Percentiles rank a stretch among this genome's conserved stretches.
These are phyloP conservation scores for Leishmania gerbilli DNA, from an alignment of 208 protist genomes.

Conservation along the genomic window DNA sequence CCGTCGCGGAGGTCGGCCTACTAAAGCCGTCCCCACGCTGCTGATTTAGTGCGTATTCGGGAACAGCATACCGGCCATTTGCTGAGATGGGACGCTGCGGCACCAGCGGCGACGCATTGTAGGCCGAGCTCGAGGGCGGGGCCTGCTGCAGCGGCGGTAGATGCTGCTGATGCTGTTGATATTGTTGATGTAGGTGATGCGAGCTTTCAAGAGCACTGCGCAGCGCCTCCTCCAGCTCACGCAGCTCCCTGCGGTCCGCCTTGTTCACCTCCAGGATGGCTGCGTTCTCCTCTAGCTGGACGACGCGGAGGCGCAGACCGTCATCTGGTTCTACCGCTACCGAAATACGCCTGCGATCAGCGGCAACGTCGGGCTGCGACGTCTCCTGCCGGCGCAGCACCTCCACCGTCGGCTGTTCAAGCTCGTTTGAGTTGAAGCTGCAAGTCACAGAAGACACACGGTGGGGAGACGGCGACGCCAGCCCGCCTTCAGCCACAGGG, in stretches of 20 bases:
- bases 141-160: neutral
- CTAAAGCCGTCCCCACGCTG: conserved; percentile 3
- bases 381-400: conserved; percentile 38
- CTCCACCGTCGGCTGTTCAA: conserved; percentile 53
- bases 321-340: conserved; percentile 51
- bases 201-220: conserved; percentile 25
- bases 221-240: conserved; percentile 55
- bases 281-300: conserved; percentile 71
- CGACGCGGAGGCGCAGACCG: conserved; percentile 62
- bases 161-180: conserved; percentile 11
- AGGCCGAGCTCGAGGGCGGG: neutral
- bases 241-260: conserved; percentile 73
- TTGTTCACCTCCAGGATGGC: conserved; percentile 79
- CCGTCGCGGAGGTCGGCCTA: conserved; percentile 3
- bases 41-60: conserved; percentile 11
- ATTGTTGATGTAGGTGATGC: neutral
- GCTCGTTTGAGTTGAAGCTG: conserved; percentile 1
- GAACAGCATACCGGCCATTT: neutral
- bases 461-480: neutral
- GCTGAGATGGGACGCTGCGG: conserved; percentile 36
- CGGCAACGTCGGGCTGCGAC: conserved; percentile 12
- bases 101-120: conserved; percentile 15
- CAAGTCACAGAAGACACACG: neutral
- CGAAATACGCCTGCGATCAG: conserved; percentile 30
- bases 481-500: neutral